These are phyloP conservation scores for Arthrobotrys sinensis DNA, from an alignment of 2,329 filamentous ascomycete species.

Conservation along the genomic window DNA sequence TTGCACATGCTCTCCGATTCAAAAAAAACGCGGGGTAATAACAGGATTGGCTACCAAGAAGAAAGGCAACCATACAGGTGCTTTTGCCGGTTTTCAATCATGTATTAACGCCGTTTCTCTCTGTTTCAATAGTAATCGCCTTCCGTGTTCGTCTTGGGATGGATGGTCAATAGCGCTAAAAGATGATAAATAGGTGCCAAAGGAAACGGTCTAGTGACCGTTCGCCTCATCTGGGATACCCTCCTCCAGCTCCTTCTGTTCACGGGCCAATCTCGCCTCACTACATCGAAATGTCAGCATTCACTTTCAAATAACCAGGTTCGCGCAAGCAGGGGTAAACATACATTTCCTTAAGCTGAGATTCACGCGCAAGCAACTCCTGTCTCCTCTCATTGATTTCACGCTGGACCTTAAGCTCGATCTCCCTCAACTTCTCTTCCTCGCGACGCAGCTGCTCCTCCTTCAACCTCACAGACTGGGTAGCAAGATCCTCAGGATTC, in stretches of 20 bases:
- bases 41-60: constrained; percentile 1
- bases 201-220: constrained; percentile 45
- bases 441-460: constrained; percentile 98
- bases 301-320: constrained; percentile 17
- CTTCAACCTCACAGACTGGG: constrained; percentile 98
- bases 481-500: constrained; percentile 97
- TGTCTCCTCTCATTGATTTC: constrained; percentile 99
- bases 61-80: not conserved
- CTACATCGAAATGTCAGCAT: constrained; percentile 53
- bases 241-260: constrained; percentile 61
- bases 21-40: constrained; percentile 10
- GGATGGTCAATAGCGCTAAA: constrained; percentile 19
- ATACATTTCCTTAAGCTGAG: constrained; percentile 93
- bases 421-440: constrained; percentile 99
- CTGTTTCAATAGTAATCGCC: constrained; percentile 22
- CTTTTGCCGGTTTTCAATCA: constrained; percentile 6
- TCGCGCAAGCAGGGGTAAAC: constrained; percentile 4
- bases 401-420: constrained; percentile 99
- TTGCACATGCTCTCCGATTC: constrained; percentile 10
- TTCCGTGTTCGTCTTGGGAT: constrained; percentile 19
- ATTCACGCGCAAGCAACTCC: constrained; percentile 96
- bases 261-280: constrained; percentile 65
- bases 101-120: constrained; percentile 21
- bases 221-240: constrained; percentile 56
- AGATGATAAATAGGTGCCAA: constrained; percentile 11